These are phyloP conservation scores for Diutina sp. DNA, from an alignment of 1,139 yeast genomes.

Conservation along the genomic window DNA sequence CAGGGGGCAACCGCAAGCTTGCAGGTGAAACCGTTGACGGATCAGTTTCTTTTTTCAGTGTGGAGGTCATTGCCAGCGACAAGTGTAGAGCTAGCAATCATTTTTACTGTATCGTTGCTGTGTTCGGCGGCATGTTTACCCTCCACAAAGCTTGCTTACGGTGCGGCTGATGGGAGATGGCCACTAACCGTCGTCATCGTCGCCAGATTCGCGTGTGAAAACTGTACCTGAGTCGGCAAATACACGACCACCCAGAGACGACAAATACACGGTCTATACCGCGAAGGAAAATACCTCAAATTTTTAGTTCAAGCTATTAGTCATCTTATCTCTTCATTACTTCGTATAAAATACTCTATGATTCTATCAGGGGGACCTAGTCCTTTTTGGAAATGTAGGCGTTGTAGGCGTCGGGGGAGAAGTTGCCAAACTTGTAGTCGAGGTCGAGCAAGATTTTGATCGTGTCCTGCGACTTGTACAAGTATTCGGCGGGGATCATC, in stretches of 20 bases:
- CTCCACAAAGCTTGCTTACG: too few species aligned
- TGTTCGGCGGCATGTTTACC: too few species aligned
- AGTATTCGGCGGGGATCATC: slow-evolving; percentile 34
- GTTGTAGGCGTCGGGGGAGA: slow-evolving; percentile 37
- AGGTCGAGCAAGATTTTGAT: slow-evolving; percentile 49
- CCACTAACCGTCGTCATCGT: too few species aligned
- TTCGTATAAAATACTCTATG: not conserved
- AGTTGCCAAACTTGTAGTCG: slow-evolving; percentile 49
- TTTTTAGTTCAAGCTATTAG: not conserved
- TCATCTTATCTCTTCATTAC: not conserved
- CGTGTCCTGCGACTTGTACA: slow-evolving; percentile 50
- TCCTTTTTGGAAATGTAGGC: slow-evolving; percentile 25
- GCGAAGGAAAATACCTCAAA: not conserved
- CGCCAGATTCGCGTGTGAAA: too few species aligned
- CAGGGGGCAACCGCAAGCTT: not conserved
- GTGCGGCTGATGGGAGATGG: too few species aligned
- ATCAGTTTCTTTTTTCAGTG: not conserved
- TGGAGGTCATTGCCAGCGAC: too few species aligned
- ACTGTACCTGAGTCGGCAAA: too few species aligned
- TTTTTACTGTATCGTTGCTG: too few species aligned
- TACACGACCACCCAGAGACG: too few species aligned
- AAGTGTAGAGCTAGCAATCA: too few species aligned
- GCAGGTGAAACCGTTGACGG: not conserved
- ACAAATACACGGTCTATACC: too few species aligned
- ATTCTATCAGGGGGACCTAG: not conserved